Base-by-base conservation (phyloP, 352 stramenopile genomes). In the Pythium aquatile region DNA sequence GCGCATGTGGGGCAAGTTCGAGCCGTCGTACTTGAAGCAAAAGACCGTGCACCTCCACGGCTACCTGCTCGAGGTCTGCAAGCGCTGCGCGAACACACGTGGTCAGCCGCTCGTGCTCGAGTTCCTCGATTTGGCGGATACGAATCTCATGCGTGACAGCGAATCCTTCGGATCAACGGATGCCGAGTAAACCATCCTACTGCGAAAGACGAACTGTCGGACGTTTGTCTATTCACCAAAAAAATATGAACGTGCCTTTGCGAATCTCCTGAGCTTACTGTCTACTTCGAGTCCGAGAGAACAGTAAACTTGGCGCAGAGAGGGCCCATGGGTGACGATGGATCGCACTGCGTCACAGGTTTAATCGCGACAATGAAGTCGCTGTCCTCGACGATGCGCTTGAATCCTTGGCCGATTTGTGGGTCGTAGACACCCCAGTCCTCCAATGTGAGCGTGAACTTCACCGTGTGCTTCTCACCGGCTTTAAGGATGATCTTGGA, bases 1-100 rank as follows among this genome's bases (percentile, higher is more conserved):
- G 16, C 76, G 87, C 39, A 85, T 95, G 70, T 95, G 84, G 84
- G 87, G 83, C 74, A 93, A 93, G 63, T 88, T 94, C 40, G 87
- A 95, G 17, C 79, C 84, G 2, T 76, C 73, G 9, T 95, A 95
- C 63, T 56, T 95, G 33, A 93, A 91, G 61, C 72, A 91, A 39
- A 93, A 93, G 59, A 81, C 81, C 2, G 79, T 91, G 11, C 76
- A 58, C 3, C 74, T 93, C 32, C 83, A 91, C 35, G 78, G 78
- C 5, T 93, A 93, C 68, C 63, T 93, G 11, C 81, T 75, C 10
- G 79, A 90, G 61, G 69, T 93, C 13, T 88, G 81, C 73, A 89
- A 90, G 68, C 72, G 79, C 5, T 93, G 79, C 52, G 81, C 81
- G 2, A 90, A 90, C 68, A 90, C 79, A 10, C 76, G 81, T 28